Evolutionary conservation across 352 stramenopile genomes (phyloP).

Genomic region (Pythium coloratum): DNA sequence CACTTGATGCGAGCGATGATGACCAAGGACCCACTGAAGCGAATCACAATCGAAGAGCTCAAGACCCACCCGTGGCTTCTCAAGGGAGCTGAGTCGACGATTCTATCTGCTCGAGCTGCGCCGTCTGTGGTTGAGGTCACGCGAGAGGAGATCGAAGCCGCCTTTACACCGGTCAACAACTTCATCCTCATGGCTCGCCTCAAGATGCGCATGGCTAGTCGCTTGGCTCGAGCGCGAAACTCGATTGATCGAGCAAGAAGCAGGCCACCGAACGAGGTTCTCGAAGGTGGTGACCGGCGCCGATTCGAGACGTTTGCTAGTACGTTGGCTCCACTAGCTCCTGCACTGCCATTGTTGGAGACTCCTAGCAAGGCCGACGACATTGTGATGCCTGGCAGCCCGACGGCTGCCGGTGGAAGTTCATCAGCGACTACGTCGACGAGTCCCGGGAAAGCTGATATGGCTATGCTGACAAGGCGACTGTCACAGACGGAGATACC

Average conservation of each 20-base stretch:
- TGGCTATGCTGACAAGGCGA: constrained; percentile 3
- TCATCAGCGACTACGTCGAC: neutral
- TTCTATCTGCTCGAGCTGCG: neutral
- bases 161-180: constrained; percentile 81
- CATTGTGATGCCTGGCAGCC: neutral
- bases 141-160: constrained; percentile 64
- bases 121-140: constrained; percentile 42
- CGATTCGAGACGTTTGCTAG: neutral
- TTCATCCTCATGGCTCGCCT: constrained; percentile 71
- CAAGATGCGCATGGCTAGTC: constrained; percentile 71
- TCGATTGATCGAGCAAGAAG: constrained; percentile 25
- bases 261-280: neutral
- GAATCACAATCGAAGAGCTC: constrained; percentile 59
- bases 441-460: constrained; percentile 1
- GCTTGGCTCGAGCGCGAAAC: constrained; percentile 36
- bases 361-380: neutral
- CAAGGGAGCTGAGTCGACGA: neutral
- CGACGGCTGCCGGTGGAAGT: neutral
- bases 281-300: neutral
- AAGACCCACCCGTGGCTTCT: constrained; percentile 54
- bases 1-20: constrained; percentile 48
- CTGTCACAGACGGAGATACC: neutral
- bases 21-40: constrained; percentile 53
- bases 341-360: neutral
- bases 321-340: neutral